These are phyloP conservation scores for Penicillium sp. DNA, from an alignment of 2,329 filamentous ascomycete genomes.

Conservation along the genomic window DNA sequence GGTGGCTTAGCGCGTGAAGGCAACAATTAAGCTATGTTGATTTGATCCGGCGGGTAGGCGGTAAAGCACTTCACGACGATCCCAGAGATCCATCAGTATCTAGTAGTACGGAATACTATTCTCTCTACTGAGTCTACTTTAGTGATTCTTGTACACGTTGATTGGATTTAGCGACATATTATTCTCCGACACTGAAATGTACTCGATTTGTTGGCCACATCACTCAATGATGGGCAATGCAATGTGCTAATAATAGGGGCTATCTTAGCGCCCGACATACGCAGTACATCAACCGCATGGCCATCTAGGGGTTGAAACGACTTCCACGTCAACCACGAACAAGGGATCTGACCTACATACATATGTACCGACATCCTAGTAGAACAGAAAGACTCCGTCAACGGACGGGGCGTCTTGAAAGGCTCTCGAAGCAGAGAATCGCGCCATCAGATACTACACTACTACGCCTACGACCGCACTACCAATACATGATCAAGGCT, in stretches of 20 bases:
- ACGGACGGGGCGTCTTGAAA: no score
- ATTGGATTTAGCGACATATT: neutral
- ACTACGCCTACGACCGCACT: no score
- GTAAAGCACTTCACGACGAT: constrained; percentile 15
- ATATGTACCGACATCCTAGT: no score
- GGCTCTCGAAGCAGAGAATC: no score
- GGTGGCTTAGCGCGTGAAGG: constrained; percentile 27
- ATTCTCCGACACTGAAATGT: neutral
- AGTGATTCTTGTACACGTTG: neutral
- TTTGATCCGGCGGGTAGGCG: constrained; percentile 22
- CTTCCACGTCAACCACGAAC: no score
- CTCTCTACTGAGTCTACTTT: no score
- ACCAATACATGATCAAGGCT: no score
- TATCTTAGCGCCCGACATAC: constrained; percentile 16
- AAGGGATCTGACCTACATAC: no score
- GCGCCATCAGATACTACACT: no score
- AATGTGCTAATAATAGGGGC: constrained; percentile 15
- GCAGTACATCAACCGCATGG: constrained; percentile 13
- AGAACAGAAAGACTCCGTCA: no score
- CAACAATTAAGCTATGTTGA: constrained; percentile 21
- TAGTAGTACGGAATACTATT: no score
- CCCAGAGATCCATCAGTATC: neutral
- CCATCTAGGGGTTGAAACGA: no score
- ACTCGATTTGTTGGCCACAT: neutral
- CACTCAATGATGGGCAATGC: constrained; percentile 6